A percentile compares a stretch with the other conserved stretches of the same genome.
These are phyloP conservation scores for Aschersonia sp. DNA, from an alignment of 2,329 filamentous ascomycete genomes.

Conservation along the genomic window DNA sequence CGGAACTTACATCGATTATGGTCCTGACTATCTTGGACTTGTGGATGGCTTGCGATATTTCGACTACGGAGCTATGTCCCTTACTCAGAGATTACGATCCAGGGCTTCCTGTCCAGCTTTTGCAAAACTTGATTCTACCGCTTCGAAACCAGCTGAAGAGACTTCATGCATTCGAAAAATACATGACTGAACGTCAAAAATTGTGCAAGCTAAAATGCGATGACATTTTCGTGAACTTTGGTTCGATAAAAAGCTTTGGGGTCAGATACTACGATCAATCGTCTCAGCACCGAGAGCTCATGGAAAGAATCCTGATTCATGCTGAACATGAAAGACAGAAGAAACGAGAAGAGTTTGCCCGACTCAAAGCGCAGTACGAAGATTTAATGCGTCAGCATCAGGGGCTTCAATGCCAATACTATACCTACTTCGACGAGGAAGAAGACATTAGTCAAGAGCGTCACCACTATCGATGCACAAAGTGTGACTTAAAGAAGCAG, in stretches of 20 bases:
- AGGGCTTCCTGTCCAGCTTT: constrained; percentile 22
- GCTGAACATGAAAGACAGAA: constrained; percentile 12
- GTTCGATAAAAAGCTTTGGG: constrained; percentile 5
- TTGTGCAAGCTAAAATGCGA: neutral
- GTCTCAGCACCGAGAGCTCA: constrained; percentile 18
- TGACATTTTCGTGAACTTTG: constrained; percentile 8
- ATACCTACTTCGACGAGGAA: neutral
- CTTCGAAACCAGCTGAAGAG: constrained; percentile 28
- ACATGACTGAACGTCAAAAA: constrained; percentile 12
- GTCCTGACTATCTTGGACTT: constrained; percentile 40
- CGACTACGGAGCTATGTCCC: constrained; percentile 20
- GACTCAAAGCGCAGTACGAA: constrained; percentile 1
- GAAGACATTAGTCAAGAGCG: neutral
- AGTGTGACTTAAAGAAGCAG: constrained; percentile 16
- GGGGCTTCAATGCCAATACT: constrained; percentile 3
- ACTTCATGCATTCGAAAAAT: constrained; percentile 28
- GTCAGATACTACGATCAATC: constrained; percentile 9
- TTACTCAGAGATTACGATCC: constrained; percentile 31
- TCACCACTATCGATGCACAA: constrained; percentile 14
- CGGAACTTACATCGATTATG: constrained; percentile 37
- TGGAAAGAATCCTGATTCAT: constrained; percentile 19
- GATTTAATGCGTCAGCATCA: constrained; percentile 5
- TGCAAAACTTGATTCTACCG: constrained; percentile 31
- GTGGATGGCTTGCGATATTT: constrained; percentile 42
- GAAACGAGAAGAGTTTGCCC: constrained; percentile 7